A percentile compares a stretch with the other conserved stretches of the same genome.
phyloP scores from a whole-genome alignment of 495 filamentous ascomycete species.

The Sordaria brevicollis region DNA sequence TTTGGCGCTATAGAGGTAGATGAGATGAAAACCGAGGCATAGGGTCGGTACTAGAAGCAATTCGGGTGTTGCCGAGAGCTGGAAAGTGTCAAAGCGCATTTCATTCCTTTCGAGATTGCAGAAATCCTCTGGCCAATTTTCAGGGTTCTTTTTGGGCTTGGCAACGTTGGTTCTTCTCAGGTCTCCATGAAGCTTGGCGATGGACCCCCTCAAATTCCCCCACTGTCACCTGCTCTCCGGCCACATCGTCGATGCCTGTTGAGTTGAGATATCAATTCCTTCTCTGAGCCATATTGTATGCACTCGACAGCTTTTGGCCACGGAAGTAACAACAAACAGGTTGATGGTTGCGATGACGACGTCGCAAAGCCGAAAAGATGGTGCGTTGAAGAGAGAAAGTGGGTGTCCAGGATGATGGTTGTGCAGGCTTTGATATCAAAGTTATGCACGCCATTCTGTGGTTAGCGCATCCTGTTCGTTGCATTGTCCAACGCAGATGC shows the following conservation, averaged over 20 bases:
- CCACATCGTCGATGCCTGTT: background rate
- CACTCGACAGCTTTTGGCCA: background rate
- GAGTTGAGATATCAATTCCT: background rate
- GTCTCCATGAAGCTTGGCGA: background rate
- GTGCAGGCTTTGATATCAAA: background rate
- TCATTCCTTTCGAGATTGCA: background rate
- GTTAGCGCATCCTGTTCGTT: background rate
- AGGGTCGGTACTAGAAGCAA: no score
- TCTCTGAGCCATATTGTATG: background rate
- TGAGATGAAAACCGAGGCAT: background rate
- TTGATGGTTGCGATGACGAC: background rate
- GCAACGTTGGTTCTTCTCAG: background rate
- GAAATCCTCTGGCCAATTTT: background rate
- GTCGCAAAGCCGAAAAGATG: background rate
- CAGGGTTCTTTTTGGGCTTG: background rate
- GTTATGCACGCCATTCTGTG: background rate
- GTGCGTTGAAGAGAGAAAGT: background rate
- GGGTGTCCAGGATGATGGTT: background rate
- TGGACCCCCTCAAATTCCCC: background rate
- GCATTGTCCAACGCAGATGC: background rate
- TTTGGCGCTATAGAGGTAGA: no score
- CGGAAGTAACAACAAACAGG: background rate
- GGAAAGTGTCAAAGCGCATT: background rate
- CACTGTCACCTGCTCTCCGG: background rate
- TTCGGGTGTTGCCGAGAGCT: background rate